Conservation (phyloP, 2,329 filamentous ascomycete genomes). For the Talaromyces sp. region DNA sequence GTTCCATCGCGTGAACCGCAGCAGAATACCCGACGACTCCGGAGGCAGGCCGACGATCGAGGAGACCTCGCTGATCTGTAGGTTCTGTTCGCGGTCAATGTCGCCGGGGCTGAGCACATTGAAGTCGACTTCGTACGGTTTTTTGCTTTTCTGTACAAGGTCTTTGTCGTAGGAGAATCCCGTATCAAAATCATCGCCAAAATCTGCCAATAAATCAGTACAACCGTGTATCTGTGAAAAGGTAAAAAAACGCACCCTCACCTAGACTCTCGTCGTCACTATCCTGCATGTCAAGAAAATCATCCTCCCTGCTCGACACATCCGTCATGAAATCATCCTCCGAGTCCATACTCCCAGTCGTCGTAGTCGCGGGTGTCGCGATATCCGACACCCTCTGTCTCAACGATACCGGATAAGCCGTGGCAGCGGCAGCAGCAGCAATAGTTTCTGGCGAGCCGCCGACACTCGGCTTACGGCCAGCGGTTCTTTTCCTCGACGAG, state of each 20-base stretch:
- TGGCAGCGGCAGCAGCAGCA: constrained; percentile 14
- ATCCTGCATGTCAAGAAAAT: constrained; percentile 61
- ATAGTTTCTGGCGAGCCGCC: background rate
- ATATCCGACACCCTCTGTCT: constrained; percentile 30
- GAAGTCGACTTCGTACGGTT: constrained; percentile 78
- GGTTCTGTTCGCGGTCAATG: constrained; percentile 79
- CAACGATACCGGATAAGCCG: constrained; percentile 12
- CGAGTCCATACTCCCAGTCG: constrained; percentile 72
- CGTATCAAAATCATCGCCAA: constrained; percentile 54
- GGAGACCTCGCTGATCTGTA: constrained; percentile 83
- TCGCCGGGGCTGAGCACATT: constrained; percentile 75
- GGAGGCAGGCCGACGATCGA: constrained; percentile 84
- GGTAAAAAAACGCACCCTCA: constrained; percentile 30
- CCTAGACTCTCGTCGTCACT: constrained; percentile 63
- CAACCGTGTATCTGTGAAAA: background rate
- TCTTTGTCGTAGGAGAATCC: constrained; percentile 67
- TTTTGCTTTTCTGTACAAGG: constrained; percentile 64
- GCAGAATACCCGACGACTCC: constrained; percentile 83
- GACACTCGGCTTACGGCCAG: background rate
- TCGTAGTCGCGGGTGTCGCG: constrained; percentile 35
- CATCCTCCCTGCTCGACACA: constrained; percentile 66
- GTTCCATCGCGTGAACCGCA: constrained; percentile 91
- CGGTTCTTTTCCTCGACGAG: background rate
- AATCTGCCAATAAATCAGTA: constrained; percentile 37
- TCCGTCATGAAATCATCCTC: constrained; percentile 91